Conservation (phyloP, 108 stramenopile genomes). For the Pseudonitzschia multiseries region DNA sequence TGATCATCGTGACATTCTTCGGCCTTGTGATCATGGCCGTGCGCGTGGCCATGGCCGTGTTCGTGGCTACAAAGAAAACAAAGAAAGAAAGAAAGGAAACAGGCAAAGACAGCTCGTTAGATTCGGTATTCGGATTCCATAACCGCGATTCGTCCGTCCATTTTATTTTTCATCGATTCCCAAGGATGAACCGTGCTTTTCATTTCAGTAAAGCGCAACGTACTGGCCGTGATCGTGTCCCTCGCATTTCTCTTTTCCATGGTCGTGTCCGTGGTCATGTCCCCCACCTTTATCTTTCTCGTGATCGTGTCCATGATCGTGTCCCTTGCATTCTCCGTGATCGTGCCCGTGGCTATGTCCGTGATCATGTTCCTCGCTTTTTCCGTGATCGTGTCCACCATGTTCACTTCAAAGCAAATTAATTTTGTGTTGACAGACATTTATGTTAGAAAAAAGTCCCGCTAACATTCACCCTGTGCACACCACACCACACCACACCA, state of each 20-base stretch:
- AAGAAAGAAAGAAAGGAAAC: neutral
- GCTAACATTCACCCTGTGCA: neutral
- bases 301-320: conserved; percentile 15
- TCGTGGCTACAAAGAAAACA: neutral
- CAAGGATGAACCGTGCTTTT: neutral
- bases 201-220: neutral
- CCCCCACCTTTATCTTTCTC: neutral
- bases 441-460: neutral
- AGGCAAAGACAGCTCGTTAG: neutral
- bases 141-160: neutral
- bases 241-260: conserved; percentile 2
- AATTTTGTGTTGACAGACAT: neutral
- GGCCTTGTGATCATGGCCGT: conserved; percentile 4
- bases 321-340: conserved; percentile 26
- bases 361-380: conserved; percentile 33
- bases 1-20: neutral
- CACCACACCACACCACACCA: neutral
- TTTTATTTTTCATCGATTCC: neutral
- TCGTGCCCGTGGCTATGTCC: conserved; percentile 30
- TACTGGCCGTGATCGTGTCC: neutral
- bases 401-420: neutral
- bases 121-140: neutral
- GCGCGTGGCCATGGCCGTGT: neutral
- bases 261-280: conserved; percentile 9
- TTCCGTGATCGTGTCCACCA: conserved; percentile 8